phyloP scores from a whole-genome alignment of 768 basidiomycete genomes.

The Botryobasidium botryosum region DNA sequence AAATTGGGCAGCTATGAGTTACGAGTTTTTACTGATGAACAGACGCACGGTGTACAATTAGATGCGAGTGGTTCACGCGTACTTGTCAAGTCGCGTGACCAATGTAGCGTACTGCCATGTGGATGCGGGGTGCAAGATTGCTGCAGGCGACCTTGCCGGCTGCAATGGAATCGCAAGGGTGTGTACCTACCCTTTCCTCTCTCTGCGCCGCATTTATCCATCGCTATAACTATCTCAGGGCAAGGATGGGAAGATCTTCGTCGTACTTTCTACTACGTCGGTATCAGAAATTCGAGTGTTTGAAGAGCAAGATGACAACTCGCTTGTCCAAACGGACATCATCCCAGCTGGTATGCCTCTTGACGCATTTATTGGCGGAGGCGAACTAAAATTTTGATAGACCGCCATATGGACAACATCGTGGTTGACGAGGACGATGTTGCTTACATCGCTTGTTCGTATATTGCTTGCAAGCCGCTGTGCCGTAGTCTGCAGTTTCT shows the following conservation, averaged over 20 bases:
- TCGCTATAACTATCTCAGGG: neutral
- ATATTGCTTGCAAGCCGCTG: no score
- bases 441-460: no score
- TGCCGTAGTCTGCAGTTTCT: no score
- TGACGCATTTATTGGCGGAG: neutral
- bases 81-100: no score
- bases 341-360: neutral
- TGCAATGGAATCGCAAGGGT: neutral
- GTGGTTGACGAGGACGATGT: neutral
- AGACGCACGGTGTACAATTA: no score
- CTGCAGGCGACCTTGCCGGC: neutral
- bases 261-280: neutral
- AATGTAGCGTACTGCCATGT: constrained; percentile 1
- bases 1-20: no score
- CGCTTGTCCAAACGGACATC: neutral
- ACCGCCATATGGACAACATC: neutral
- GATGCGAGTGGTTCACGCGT: no score
- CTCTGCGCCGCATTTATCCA: neutral
- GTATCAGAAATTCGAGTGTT: neutral
- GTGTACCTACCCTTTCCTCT: neutral
- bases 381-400: no score
- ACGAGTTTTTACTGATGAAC: no score
- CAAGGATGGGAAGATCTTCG: neutral
- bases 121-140: neutral
- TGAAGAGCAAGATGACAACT: neutral